Base-by-base conservation (phyloP, 2,329 filamentous ascomycete species). In the Arthrobotrys sinensis region DNA sequence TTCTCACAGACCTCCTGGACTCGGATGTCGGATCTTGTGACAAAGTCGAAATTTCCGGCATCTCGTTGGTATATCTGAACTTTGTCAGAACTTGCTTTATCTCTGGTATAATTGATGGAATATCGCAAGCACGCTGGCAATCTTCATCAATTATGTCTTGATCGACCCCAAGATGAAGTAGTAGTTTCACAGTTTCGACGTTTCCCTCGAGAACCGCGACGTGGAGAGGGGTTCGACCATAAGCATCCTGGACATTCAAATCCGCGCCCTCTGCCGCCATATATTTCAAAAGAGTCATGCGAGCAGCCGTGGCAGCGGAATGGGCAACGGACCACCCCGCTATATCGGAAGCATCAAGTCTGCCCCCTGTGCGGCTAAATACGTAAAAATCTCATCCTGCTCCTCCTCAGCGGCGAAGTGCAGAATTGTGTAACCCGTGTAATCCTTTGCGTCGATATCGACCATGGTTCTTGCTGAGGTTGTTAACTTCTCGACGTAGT, bases 281-380 rank as follows among this genome's bases (percentile, higher is more conserved):
- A 19, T 55, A 55, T 8, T 36, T 36, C 28, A 55, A 19, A 55
- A 36, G 16, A 4, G 24, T 11, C 14, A 19, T 34, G 4, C 50
- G 50, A 19, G 50, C 50, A 16, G 50, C 50, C 4, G 50, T 55
- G n/a, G 50, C 50, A 16, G 50, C 50, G 2, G 50, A 55, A 24
- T 55, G 50, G 7, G 50, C 50, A n/a, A 55, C 28, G n/a, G 50
- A 55, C 50, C 50, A 55, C 5, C 50, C 50, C 5, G 50, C 28
- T 36, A 55, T 55, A 11, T 55, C 50, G 24, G 28, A 55, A 4
- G 50, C 50, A 19, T 36, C 14, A 55, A 4, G 14, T 32, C 12
- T 4, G 28, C 50, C 7, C 50, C 28, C 50, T 55, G 50, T 6
- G 28, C 11, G 4, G 50, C 50, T 10, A 55, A 11, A 10, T 55